phyloP scores from a whole-genome alignment of 768 basidiomycete species.

The Neoboletus subvelutipes region DNA sequence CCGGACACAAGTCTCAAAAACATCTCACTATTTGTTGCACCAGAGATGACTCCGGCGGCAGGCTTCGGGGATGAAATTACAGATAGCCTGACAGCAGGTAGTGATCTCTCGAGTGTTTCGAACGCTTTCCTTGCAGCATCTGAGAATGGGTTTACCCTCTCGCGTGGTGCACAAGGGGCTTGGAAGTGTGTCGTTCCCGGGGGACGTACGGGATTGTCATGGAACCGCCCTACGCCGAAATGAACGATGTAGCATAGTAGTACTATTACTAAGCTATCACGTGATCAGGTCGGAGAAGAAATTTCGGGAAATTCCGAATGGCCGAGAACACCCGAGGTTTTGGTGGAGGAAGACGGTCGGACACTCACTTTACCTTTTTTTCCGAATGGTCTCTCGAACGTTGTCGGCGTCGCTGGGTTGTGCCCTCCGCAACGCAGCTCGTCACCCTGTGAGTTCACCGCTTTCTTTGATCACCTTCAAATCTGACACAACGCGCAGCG shows the following conservation, averaged over 20 bases:
- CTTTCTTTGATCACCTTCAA: background rate
- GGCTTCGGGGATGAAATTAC: background rate
- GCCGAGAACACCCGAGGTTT: conserved; percentile 36
- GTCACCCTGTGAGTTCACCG: conserved; percentile 34
- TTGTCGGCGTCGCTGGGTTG: conserved; percentile 45
- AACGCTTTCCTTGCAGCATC: conserved; percentile 46
- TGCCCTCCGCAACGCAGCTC: conserved; percentile 38
- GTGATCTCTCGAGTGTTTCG: background rate
- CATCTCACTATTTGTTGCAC: conserved; percentile 26
- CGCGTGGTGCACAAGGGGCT: conserved; percentile 29
- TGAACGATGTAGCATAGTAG: background rate
- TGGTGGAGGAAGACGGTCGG: background rate
- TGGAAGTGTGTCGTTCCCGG: conserved; percentile 48
- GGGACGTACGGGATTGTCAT: conserved; percentile 19
- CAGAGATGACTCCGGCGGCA: conserved; percentile 16
- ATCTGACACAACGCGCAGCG: conserved; percentile 35
- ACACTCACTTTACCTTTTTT: conserved; percentile 22
- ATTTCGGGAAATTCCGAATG: conserved; percentile 25
- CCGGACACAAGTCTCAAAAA: conserved; percentile 6
- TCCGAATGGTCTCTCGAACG: conserved; percentile 46
- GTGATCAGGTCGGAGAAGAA: conserved; percentile 22
- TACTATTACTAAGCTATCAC: background rate
- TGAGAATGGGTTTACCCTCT: conserved; percentile 52
- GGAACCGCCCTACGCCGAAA: conserved; percentile 1
- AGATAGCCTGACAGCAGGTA: background rate